Evolutionary conservation across 441 rosid species (phyloP).

Genomic region (Erysimum cheiri): DNA sequence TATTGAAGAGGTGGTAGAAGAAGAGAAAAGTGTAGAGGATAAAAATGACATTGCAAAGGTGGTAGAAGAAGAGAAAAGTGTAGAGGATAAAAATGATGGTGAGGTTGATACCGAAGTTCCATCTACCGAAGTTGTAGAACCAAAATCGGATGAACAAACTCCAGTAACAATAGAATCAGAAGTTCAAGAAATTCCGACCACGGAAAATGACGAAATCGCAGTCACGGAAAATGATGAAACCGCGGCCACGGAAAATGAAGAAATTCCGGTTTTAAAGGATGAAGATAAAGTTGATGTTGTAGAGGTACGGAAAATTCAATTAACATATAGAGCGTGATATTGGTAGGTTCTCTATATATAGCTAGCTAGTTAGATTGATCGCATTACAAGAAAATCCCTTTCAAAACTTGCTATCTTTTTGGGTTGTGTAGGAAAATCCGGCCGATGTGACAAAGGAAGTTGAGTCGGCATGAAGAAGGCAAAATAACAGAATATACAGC

Average conservation of each 20-base stretch:
- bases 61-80: slow-evolving; percentile 31
- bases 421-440: slow-evolving; percentile 27
- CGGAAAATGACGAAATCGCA: background rate
- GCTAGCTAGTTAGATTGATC: background rate
- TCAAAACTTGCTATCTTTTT: background rate
- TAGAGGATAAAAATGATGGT: background rate
- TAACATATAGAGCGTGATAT: background rate
- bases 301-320: slow-evolving; percentile 19
- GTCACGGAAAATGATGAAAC: background rate
- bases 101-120: background rate
- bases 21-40: slow-evolving; percentile 18
- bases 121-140: slow-evolving; percentile 31
- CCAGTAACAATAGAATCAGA: slow-evolving; percentile 11
- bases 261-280: slow-evolving; percentile 5
- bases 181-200: slow-evolving; percentile 16
- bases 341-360: background rate
- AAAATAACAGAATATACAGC: background rate
- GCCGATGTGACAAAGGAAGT: slow-evolving; percentile 26
- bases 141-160: slow-evolving; percentile 21
- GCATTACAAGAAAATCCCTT: background rate
- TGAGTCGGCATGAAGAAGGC: slow-evolving; percentile 32
- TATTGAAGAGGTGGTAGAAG: slow-evolving; percentile 30
- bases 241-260: background rate
- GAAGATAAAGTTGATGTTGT: slow-evolving; percentile 26
- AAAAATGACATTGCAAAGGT: slow-evolving; percentile 3